Base-by-base conservation (phyloP, 2,329 filamentous ascomycete genomes). In the Pseudogymnoascus sp. region DNA sequence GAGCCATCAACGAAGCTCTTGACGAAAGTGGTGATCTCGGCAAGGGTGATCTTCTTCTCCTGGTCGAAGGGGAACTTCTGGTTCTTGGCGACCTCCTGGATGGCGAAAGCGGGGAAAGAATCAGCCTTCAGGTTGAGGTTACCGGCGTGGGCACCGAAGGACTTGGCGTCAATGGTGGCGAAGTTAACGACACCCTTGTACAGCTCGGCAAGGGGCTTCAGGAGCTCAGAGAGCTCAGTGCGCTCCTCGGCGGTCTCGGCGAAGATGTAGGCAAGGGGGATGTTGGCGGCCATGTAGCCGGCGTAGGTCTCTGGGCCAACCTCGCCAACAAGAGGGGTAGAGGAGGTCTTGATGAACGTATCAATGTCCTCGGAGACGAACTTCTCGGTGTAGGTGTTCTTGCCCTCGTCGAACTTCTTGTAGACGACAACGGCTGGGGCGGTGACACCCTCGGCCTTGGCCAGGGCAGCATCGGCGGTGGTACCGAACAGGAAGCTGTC, bases 351-450 rank as follows among this genome's bases (percentile, higher is more conserved):
- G 76, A 90, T 86, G 79, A 96, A 99, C 69, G 82, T 82, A 74
- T 86, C 84, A 72, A 99, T 91, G 61, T 86, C 85, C 66, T 93
- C 90, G 65, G 83, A 83, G 44, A 91, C 89, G 73, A 97, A 93
- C 76, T 90, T 87, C 70, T 91, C 89, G 19, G 84, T 81, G 81
- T 90, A 96, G 71, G 87, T 81, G 71, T 86, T 86, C 86, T 96
- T 97, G 80, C 93, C 92, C 81, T 97, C 93, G 74, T 99, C 95
- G 73, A 97, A 99, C 65, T 88, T 83, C 86, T 99, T 97, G 88
- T 97, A 97, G 65, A 99, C 86, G 68, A 97, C 90, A 68, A 99
- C 81, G 64, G 89, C 87, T 67, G 95, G 95, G 73, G 89, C 86
- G 76, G 87, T 89, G 75, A 96, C 91, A 70, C 90, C 93, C 81